phyloP scores from a whole-genome alignment of 192 early-diverging fungal species.

The Spizellomyces punctatus region DNA sequence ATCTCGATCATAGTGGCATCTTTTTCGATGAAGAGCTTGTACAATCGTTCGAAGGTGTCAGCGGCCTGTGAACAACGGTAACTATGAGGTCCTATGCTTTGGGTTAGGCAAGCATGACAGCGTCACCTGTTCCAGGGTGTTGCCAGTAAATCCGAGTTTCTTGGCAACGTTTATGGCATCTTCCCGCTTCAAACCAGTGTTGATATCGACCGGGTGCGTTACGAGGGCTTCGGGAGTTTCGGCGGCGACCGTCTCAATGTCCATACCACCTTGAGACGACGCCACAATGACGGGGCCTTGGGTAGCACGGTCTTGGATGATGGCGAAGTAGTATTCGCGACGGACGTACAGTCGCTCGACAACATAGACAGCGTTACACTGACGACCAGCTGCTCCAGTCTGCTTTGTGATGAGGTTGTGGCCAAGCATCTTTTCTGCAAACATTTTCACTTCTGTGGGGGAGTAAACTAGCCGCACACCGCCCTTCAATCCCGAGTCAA shows the following conservation, averaged over 20 bases:
- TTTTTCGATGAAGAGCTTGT: slow-evolving; percentile 96
- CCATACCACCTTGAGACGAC: slow-evolving; percentile 96
- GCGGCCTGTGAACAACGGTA: slow-evolving; percentile 65
- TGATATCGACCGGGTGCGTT: slow-evolving; percentile 89
- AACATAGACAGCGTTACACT: slow-evolving; percentile 92
- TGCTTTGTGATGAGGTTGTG: slow-evolving; percentile 99
- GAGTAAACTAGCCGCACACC: slow-evolving; percentile 92
- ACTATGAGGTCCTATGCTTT: background rate
- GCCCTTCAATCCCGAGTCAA: slow-evolving; percentile 94
- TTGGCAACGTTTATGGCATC: slow-evolving; percentile 78
- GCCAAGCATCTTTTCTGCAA: slow-evolving; percentile 94
- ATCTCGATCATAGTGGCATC: slow-evolving; percentile 99
- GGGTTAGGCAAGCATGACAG: slow-evolving; percentile 8
- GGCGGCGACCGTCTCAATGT: slow-evolving; percentile 94
- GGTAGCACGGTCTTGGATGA: slow-evolving; percentile 94
- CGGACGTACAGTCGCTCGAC: slow-evolving; percentile 96
- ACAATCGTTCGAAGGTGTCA: slow-evolving; percentile 88
- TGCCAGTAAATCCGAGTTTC: slow-evolving; percentile 87
- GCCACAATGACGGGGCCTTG: slow-evolving; percentile 95
- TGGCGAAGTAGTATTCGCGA: slow-evolving; percentile 99
- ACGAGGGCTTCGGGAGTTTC: slow-evolving; percentile 96
- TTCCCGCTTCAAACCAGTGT: slow-evolving; percentile 74
- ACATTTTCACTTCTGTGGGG: slow-evolving; percentile 85
- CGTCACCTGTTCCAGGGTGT: slow-evolving; percentile 65
- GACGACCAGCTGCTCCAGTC: slow-evolving; percentile 91